Evolutionary conservation across 306 rosid genomes (phyloP).

Genomic region (Citrullus mucosospermus): DNA sequence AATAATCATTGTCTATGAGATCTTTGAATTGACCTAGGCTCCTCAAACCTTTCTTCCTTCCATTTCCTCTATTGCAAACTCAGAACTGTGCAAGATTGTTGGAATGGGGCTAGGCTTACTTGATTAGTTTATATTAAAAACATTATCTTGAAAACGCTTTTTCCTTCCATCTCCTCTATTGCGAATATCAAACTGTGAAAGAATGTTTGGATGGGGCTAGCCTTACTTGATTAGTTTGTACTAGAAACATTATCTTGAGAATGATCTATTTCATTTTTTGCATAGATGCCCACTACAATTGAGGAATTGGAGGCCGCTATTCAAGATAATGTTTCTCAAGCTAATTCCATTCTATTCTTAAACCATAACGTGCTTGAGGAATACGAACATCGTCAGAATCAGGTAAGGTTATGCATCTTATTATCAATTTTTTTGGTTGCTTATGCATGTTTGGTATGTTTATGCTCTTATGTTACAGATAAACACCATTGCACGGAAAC

Average conservation of each 20-base stretch:
- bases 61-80: too few species aligned
- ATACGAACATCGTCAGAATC: conserved; percentile 52
- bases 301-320: conserved; percentile 85
- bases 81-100: not conserved
- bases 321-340: conserved; percentile 65
- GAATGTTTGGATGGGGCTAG: not conserved
- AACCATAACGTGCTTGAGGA: conserved; percentile 71
- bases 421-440: not conserved
- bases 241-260: not conserved
- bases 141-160: not conserved
- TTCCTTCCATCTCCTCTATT: not conserved
- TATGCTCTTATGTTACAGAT: conserved; percentile 36
- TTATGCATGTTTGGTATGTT: not conserved
- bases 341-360: conserved; percentile 64
- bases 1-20: not conserved
- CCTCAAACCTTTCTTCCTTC: not conserved
- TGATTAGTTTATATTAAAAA: not conserved
- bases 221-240: not conserved
- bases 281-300: conserved; percentile 86
- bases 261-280: not conserved
- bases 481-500: conserved; percentile 39
- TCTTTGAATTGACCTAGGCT: not conserved
- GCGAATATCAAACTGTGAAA: not conserved
- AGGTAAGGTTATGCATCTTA: conserved; percentile 27
- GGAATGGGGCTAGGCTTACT: not conserved